Evolutionary conservation across 2,329 filamentous ascomycete species (phyloP).

Genomic region (Xylariaceae sp.): DNA sequence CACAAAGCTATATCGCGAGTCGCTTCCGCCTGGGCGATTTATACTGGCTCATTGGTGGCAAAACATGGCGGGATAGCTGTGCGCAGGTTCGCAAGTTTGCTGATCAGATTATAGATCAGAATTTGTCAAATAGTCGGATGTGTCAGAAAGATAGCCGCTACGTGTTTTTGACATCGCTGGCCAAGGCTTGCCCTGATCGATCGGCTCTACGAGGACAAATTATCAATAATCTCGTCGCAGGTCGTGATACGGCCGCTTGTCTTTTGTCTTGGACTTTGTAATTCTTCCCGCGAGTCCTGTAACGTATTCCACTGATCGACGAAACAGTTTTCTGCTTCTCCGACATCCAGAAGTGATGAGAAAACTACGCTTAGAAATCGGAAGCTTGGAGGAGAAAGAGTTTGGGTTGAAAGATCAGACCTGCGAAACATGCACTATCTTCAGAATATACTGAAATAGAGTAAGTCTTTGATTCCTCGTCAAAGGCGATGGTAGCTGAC

Average conservation of each 20-base stretch:
- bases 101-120: constrained; percentile 24
- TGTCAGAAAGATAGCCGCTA: constrained; percentile 12
- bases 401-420: constrained; percentile 17
- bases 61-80: constrained; percentile 17
- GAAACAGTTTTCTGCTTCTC: constrained; percentile 23
- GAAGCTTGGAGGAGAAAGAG: constrained; percentile 12
- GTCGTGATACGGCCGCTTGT: too few relatives aligned
- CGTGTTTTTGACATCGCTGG: constrained; percentile 23
- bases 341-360: constrained; percentile 21
- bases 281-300: neutral
- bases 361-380: constrained; percentile 22
- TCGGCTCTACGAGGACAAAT: constrained; percentile 24
- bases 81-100: constrained; percentile 22
- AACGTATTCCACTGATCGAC: neutral
- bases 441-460: constrained; percentile 26
- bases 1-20: constrained; percentile 19
- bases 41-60: constrained; percentile 22
- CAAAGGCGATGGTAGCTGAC: too few relatives aligned
- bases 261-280: constrained; percentile 28
- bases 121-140: constrained; percentile 11
- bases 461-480: too few relatives aligned
- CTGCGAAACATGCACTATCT: constrained; percentile 21
- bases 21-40: constrained; percentile 22
- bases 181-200: constrained; percentile 18
- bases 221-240: constrained; percentile 8